Evolutionary conservation across 2,329 filamentous ascomycete species (phyloP).

Genomic region (Dryadomyces quercus-mongolicae): DNA sequence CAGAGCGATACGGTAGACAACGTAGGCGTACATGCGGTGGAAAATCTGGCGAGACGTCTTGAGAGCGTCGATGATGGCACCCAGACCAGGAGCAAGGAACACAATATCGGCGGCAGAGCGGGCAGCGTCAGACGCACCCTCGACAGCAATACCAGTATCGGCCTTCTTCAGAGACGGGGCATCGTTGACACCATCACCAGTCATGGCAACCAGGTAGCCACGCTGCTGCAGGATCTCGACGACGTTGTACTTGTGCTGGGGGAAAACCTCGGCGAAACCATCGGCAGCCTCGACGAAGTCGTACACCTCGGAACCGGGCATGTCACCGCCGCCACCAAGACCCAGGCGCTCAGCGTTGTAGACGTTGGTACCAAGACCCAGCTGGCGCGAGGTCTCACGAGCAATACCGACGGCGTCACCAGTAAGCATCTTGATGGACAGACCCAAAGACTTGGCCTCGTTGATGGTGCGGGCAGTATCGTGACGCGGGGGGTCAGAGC

Average conservation of each 20-base stretch:
- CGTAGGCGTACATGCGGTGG: slow-evolving; percentile 94
- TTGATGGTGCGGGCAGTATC: slow-evolving; percentile 84
- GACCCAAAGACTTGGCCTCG: slow-evolving; percentile 76
- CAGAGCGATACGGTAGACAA: slow-evolving; percentile 87
- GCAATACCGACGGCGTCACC: slow-evolving; percentile 90
- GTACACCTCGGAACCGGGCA: slow-evolving; percentile 88
- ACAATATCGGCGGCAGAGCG: slow-evolving; percentile 88
- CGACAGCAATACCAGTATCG: slow-evolving; percentile 91
- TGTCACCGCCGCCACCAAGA: slow-evolving; percentile 79
- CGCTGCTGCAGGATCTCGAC: slow-evolving; percentile 89
- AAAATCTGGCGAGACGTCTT: slow-evolving; percentile 93
- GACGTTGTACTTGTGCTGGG: slow-evolving; percentile 90
- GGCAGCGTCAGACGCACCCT: slow-evolving; percentile 83
- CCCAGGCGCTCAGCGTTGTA: slow-evolving; percentile 90
- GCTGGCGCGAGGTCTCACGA: slow-evolving; percentile 80
- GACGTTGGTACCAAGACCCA: slow-evolving; percentile 84
- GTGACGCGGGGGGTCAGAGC: slow-evolving; percentile 81
- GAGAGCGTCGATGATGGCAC: slow-evolving; percentile 83
- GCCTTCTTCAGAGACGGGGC: slow-evolving; percentile 87
- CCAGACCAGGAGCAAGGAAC: slow-evolving; percentile 82
- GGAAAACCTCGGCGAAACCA: slow-evolving; percentile 90
- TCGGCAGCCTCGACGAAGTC: slow-evolving; percentile 93
- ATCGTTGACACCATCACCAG: slow-evolving; percentile 91
- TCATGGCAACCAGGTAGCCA: slow-evolving; percentile 92
- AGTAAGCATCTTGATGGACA: slow-evolving; percentile 93